Evolutionary conservation across 78 protist species (phyloP).

Genomic region (Speleostelium caveatum): DNA sequence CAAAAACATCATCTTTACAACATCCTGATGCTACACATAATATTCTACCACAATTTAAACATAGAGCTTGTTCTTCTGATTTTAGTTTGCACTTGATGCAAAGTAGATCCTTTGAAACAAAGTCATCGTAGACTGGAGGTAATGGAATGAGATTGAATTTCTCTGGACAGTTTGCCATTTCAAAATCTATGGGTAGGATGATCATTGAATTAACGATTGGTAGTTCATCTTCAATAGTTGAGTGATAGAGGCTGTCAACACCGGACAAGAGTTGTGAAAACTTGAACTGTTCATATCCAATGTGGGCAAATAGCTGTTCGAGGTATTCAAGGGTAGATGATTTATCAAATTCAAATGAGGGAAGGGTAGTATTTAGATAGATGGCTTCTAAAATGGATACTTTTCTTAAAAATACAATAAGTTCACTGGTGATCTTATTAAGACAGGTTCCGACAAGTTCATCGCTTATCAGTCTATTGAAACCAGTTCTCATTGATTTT

Average conservation of each 20-base stretch:
- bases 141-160: background rate
- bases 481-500: background rate
- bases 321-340: background rate
- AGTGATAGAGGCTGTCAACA: background rate
- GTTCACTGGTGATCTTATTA: background rate
- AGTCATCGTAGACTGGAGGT: slow-evolving; percentile 9
- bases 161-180: background rate
- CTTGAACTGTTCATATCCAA: background rate
- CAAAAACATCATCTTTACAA: background rate
- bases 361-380: background rate
- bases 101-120: background rate
- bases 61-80: background rate
- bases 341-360: background rate
- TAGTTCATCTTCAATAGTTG: slow-evolving; percentile 1
- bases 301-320: background rate
- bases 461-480: background rate
- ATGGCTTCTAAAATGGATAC: background rate
- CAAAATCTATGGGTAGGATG: background rate
- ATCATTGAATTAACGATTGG: background rate
- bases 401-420: background rate
- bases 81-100: slow-evolving; percentile 4
- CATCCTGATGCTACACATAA: slow-evolving; percentile 7
- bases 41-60: slow-evolving; percentile 32
- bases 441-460: background rate
- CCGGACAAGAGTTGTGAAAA: background rate